Conservation (phyloP, 768 basidiomycete genomes). For the Exidia glandulosa region DNA sequence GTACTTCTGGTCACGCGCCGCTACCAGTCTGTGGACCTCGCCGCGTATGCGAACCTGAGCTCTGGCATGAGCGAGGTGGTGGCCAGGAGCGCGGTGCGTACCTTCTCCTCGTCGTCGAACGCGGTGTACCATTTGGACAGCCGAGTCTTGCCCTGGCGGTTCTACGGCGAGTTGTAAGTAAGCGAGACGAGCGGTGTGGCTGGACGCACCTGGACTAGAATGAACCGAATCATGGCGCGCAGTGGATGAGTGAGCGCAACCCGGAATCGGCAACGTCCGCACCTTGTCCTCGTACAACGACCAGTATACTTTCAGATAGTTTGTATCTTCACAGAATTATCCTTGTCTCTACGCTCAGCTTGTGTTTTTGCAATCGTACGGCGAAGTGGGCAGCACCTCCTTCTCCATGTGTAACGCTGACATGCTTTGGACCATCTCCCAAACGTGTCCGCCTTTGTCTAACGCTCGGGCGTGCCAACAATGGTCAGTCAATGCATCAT, state of each 20-base stretch:
- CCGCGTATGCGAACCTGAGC: slow-evolving; percentile 80
- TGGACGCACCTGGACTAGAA: slow-evolving; percentile 78
- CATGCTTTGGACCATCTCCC: no score
- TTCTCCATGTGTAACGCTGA: no score
- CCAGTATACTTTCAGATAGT: no score
- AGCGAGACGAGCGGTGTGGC: not conserved
- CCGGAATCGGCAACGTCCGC: not conserved
- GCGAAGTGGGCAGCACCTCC: no score
- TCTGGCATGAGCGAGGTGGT: not conserved
- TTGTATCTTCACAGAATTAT: no score
- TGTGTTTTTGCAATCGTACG: no score
- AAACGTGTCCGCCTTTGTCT: no score
- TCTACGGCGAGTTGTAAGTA: slow-evolving; percentile 37
- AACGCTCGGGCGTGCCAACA: no score
- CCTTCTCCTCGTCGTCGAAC: slow-evolving; percentile 99
- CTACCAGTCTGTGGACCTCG: slow-evolving; percentile 92
- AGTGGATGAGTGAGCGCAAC: not conserved
- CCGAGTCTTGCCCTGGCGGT: slow-evolving; percentile 95
- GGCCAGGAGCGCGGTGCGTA: slow-evolving; percentile 16
- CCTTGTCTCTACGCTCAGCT: no score
- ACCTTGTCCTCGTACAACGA: no score
- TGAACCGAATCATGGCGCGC: slow-evolving; percentile 82
- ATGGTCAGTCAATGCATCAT: no score
- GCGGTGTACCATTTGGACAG: slow-evolving; percentile 98
- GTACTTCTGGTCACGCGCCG: slow-evolving; percentile 95